Conservation (phyloP, 2,329 filamentous ascomycete species). For the Phyllachora maydis region DNA sequence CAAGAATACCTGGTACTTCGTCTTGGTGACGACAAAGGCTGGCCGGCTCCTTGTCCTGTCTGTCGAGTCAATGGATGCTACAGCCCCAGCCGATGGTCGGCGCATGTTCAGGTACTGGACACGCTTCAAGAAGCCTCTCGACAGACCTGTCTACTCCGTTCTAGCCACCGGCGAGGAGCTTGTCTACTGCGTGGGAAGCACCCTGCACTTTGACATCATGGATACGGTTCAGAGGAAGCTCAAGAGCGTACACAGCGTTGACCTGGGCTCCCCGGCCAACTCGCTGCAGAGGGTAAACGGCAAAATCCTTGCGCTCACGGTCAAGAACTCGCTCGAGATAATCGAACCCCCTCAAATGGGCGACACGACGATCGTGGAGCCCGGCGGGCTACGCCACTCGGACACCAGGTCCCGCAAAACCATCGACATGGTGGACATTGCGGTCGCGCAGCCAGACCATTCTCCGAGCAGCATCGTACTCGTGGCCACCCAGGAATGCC, state of each 20-base stretch:
- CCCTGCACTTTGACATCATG: constrained; percentile 34
- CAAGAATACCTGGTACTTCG: constrained; percentile 36
- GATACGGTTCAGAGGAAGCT: constrained; percentile 32
- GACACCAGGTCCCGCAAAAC: constrained; percentile 23
- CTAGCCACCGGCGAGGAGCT: constrained; percentile 32
- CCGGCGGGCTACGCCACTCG: too few relatives aligned
- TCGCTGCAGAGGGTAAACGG: constrained; percentile 23
- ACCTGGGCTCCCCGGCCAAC: constrained; percentile 30
- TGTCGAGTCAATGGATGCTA: too few relatives aligned
- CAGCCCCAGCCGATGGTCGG: constrained; percentile 8
- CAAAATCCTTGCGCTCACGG: constrained; percentile 29
- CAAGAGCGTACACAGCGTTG: constrained; percentile 20
- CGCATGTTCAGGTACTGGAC: constrained; percentile 28
- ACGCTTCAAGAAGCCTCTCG: constrained; percentile 23
- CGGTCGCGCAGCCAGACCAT: constrained; percentile 9
- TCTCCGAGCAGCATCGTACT: constrained; percentile 20
- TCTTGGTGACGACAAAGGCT: constrained; percentile 35
- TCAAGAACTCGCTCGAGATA: constrained; percentile 31
- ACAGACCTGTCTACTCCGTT: constrained; percentile 31
- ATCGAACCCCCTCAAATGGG: constrained; percentile 22
- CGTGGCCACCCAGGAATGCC: constrained; percentile 23
- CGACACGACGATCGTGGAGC: too few relatives aligned
- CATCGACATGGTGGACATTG: constrained; percentile 23
- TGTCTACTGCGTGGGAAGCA: constrained; percentile 30
- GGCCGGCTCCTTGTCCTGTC: constrained; percentile 36